phyloP scores from a whole-genome alignment of 257 asterid species.

The Jacaranda copaia region DNA sequence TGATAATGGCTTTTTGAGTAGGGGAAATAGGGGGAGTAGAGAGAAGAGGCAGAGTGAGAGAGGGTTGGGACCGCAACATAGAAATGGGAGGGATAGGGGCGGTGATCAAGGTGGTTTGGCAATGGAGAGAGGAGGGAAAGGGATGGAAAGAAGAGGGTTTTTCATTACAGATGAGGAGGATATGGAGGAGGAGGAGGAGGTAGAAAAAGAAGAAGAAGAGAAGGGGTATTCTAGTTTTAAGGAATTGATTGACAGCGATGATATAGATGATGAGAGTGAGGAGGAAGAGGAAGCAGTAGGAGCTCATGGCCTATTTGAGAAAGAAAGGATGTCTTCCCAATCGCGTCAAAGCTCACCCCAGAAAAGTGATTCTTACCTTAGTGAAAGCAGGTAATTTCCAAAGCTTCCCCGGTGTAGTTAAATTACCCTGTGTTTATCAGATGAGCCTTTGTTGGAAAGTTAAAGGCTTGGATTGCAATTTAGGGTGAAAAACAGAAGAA shows the following conservation, averaged over 20 bases:
- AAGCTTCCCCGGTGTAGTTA: neutral
- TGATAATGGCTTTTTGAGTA: conserved; percentile 26
- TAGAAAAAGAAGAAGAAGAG: conserved; percentile 37
- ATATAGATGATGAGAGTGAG: conserved; percentile 52
- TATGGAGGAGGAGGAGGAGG: conserved; percentile 45
- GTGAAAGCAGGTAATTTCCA: conserved; percentile 75
- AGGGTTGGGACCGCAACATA: conserved; percentile 37
- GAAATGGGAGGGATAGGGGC: conserved; percentile 47
- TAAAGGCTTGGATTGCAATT: neutral
- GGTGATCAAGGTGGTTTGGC: conserved; percentile 44
- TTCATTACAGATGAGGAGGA: conserved; percentile 57
- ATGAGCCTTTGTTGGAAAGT: conserved; percentile 10
- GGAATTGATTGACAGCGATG: conserved; percentile 72
- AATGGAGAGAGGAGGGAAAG: conserved; percentile 41
- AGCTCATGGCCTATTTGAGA: conserved; percentile 37
- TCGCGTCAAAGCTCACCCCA: conserved; percentile 48
- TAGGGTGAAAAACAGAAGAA: conserved; percentile 3
- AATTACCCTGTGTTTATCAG: neutral
- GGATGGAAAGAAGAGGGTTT: conserved; percentile 44
- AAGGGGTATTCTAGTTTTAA: conserved; percentile 59
- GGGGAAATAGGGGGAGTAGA: conserved; percentile 41
- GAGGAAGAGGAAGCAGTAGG: conserved; percentile 40
- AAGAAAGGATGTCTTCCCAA: conserved; percentile 30
- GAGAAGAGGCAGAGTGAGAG: conserved; percentile 42
- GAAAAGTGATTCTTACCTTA: conserved; percentile 72